These are phyloP conservation scores for Fusarium chlamydosporum DNA, from an alignment of 2,329 filamentous ascomycete genomes.

Conservation along the genomic window DNA sequence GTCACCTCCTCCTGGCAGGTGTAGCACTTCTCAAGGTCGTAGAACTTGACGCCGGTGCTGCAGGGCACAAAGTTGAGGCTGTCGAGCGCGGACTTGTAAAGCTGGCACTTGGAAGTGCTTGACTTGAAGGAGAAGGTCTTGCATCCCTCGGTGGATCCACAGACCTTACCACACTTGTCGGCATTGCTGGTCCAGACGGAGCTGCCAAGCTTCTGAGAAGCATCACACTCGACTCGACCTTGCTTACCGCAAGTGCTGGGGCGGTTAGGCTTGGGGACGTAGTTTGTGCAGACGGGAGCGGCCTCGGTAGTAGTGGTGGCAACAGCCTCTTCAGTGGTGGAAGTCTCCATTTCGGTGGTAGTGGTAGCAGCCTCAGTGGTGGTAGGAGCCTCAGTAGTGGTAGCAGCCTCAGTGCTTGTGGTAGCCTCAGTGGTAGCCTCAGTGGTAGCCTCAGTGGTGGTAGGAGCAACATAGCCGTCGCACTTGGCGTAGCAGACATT, in stretches of 20 bases:
- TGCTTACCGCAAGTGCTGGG: constrained; percentile 28
- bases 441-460: constrained; percentile 1
- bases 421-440: not conserved
- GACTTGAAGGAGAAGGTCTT: constrained; percentile 27
- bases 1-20: constrained; percentile 11
- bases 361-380: not conserved
- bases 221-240: constrained; percentile 22
- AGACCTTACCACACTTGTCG: constrained; percentile 21
- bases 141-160: constrained; percentile 20
- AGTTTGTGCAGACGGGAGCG: constrained; percentile 28
- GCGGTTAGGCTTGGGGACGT: constrained; percentile 3
- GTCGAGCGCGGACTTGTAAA: constrained; percentile 2
- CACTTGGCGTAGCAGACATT: constrained; percentile 13
- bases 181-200: not conserved
- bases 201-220: constrained; percentile 21
- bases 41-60: constrained; percentile 32
- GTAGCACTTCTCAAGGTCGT: constrained; percentile 34
- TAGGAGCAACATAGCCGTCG: constrained; percentile 6
- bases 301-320: constrained; percentile 13
- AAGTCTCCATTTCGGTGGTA: not conserved
- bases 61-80: constrained; percentile 22
- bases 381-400: not conserved
- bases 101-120: constrained; percentile 19
- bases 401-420: not conserved
- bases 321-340: not conserved